Evolutionary conservation across 257 asterid genomes (phyloP), one percentile per base, ranked within the genome.

Genomic region (Ilex asprella): DNA sequence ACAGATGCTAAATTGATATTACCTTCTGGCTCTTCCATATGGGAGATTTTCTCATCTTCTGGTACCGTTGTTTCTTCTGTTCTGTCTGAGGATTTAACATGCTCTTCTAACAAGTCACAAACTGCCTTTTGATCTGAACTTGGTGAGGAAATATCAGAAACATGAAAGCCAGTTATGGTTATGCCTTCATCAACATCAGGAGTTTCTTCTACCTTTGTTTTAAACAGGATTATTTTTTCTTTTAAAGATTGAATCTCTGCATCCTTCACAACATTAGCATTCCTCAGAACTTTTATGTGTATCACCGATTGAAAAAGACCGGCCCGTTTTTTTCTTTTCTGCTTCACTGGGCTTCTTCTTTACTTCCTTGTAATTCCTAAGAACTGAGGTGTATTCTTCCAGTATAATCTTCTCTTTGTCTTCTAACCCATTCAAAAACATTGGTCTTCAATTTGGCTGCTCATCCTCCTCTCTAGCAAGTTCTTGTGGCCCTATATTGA

Each of bases 341-440:
- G 69, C 80, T 62, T 76, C 82, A 68, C 65, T 76, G 31, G 76
- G 85, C 70, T 76, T 79, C 76, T 60, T 79, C 74, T 67, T 80
- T 30, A 70, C 69, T 16, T 78, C 85, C 74, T 71, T 80, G 68
- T 73, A 74, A 56, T 76, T 68, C 68, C 76, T 64, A 56, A 76
- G 80, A 12, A 68, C 60, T 41, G 76, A 70, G 16, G 77, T 68
- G 73, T 76, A 76, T 66, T 76, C 82, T 31, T 79, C 65, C 10
- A 80, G 72, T 47, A 80, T 63, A 59, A 76, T 73, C 81, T 69
- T 73, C 69, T 73, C 82, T 55, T 67, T 71, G 72, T 73, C 82
- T 57, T 79, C 85, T 52, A 80, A 32, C 30, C 79, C 77, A 59
- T 50, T 76, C 30, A 79, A 39, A 64, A 79, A 73, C 41, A 76